Evolutionary conservation across 2,329 filamentous ascomycete species (phyloP).

Genomic region (Colletotrichum lentis): DNA sequence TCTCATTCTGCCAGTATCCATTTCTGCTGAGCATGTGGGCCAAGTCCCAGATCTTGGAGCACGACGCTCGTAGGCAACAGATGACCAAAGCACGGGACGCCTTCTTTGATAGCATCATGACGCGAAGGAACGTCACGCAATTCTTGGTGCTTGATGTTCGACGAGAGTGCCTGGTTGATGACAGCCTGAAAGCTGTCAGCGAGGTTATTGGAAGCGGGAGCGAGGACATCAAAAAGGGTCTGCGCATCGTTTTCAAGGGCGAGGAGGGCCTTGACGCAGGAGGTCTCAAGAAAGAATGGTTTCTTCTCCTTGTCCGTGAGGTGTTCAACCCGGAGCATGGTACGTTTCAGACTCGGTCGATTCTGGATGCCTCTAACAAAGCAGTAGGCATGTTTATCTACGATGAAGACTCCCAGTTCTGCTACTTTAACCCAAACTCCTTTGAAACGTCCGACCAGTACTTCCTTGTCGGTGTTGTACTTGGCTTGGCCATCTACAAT

Average conservation of each 20-base stretch:
- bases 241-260: conserved; percentile 84
- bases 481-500: conserved; percentile 93
- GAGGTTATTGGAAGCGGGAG: conserved; percentile 81
- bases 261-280: conserved; percentile 94
- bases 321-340: conserved; percentile 91
- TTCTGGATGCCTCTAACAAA: conserved; percentile 23
- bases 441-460: conserved; percentile 93
- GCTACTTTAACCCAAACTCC: conserved; percentile 91
- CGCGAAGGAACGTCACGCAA: conserved; percentile 75
- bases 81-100: conserved; percentile 86
- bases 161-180: conserved; percentile 86
- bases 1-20: conserved; percentile 91
- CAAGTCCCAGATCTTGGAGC: conserved; percentile 88
- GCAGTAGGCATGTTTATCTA: conserved; percentile 84
- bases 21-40: conserved; percentile 92
- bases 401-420: conserved; percentile 88
- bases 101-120: conserved; percentile 89
- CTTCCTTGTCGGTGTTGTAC: conserved; percentile 85
- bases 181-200: conserved; percentile 84
- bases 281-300: conserved; percentile 93
- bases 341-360: conserved; percentile 54
- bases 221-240: conserved; percentile 88
- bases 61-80: conserved; percentile 90
- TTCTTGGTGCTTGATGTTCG: conserved; percentile 80
- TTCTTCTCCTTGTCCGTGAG: conserved; percentile 84